Evolutionary conservation across 148 eudicot genomes (phyloP), one percentile per base, ranked within the genome.

Genomic region (Persicaria tinctoria): DNA sequence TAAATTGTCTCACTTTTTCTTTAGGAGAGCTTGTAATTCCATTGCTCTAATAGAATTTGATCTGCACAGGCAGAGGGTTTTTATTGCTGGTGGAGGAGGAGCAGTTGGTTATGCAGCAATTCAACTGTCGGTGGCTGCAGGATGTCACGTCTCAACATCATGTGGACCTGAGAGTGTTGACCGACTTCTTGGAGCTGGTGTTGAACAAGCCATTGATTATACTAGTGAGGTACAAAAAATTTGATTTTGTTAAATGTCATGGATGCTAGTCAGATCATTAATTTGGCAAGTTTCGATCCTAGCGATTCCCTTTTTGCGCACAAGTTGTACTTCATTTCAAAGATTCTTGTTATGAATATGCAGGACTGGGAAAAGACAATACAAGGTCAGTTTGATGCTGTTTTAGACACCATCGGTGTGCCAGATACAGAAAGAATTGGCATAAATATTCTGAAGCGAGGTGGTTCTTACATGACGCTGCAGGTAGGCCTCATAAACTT

Each of bases 391-490:
- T 95, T 90, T 82, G 92, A 95, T 87, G 96, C 96, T 85, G 97
- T 92, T 23, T 79, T 95, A 79, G 98, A 95, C 76, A 95, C 98
- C 60, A 83, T 95, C 76, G 98, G 98, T 46, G 73, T 85, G 73
- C 89, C 85, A n/a, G 93, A 90, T 75, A 95, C 92, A 2, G 98
- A 95, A 78, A 89, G 84, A 79, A 74, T 87, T 41, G 96, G 97
- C 57, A 81, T 92, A 51, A 85, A 87, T 84, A 80, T 90, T 73
- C 83, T 95, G 70, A 90, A 85, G 82, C 88, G 87, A 76, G 96
- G 97, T 66, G 98, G 97, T 78, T 89, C 92, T 74, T 95, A 92
- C 83, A 92, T 95, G 98, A 95, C 97, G 54, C 82, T 92, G 85
- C 98, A 92, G 91, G 98, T 94, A 75, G 14, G 70, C 74, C 46